These are phyloP conservation scores for Carex kokanica DNA, from an alignment of 176 grass and related monocot genomes.

Conservation along the genomic window DNA sequence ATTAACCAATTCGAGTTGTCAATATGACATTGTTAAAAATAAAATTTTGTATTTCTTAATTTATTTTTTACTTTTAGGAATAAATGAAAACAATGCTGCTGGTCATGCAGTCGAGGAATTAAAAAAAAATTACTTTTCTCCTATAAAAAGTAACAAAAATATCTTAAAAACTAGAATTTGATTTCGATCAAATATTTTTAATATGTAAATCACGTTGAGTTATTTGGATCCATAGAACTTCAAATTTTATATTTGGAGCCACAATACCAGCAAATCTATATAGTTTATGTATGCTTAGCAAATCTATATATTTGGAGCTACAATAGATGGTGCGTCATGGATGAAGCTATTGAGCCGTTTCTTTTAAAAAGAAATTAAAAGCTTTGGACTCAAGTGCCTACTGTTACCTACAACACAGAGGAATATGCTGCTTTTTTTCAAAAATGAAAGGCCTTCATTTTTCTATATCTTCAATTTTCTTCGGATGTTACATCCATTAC, in stretches of 20 bases:
- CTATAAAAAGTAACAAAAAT: background rate
- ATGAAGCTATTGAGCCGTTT: conserved; percentile 8
- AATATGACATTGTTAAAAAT: background rate
- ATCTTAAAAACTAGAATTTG: background rate
- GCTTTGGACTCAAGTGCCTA: conserved; percentile 4
- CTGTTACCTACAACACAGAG: background rate
- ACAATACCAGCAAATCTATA: background rate
- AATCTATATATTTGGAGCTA: too few relatives aligned
- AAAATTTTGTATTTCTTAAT: background rate
- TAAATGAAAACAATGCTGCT: background rate
- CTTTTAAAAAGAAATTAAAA: conserved; percentile 14
- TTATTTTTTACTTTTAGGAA: background rate
- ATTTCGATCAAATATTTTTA: too few relatives aligned
- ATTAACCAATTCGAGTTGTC: too few relatives aligned
- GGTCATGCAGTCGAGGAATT: background rate
- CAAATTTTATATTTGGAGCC: background rate
- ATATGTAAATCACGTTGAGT: background rate
- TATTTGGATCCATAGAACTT: background rate
- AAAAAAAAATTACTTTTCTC: background rate
- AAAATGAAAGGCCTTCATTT: background rate
- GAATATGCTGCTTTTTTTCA: background rate
- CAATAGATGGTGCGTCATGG: background rate
- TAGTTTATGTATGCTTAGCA: background rate
- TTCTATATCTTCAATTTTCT: background rate
- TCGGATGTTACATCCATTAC: background rate